Conservation (phyloP, 345 rosid genomes). For the Barbarea vulgaris region DNA sequence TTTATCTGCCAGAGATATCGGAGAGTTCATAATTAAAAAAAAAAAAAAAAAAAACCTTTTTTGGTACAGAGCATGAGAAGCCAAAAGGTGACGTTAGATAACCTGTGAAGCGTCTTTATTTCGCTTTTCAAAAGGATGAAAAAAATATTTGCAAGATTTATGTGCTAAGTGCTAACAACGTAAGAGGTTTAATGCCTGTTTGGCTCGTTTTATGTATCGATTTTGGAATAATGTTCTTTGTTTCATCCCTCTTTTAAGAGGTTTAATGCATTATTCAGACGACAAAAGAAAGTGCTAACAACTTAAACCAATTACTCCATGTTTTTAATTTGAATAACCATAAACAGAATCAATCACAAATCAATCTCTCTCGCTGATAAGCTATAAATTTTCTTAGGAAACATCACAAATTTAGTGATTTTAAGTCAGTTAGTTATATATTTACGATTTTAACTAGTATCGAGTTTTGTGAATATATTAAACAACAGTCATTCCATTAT, state of each 20-base stretch:
- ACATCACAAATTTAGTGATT: too few species aligned
- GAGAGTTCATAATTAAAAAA: not conserved
- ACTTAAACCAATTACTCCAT: not conserved
- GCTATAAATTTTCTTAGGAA: not conserved
- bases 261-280: too few species aligned
- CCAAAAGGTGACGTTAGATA: conserved; percentile 17
- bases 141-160: conserved; percentile 8
- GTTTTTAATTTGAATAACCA: not conserved
- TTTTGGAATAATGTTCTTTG: too few species aligned
- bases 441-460: too few species aligned
- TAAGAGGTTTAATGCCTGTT: too few species aligned
- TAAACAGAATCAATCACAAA: not conserved
- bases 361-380: not conserved
- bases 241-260: too few species aligned
- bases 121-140: not conserved
- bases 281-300: too few species aligned
- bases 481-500: too few species aligned
- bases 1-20: conserved; percentile 13
- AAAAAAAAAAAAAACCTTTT: not conserved
- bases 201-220: too few species aligned
- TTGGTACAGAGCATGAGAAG: conserved; percentile 10
- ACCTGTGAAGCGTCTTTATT: conserved; percentile 8
- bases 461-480: too few species aligned
- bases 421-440: too few species aligned
- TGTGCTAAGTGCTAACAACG: too few species aligned